phyloP scores from a whole-genome alignment of 495 filamentous ascomycete species.

The Sphaerosporella brunnea region DNA sequence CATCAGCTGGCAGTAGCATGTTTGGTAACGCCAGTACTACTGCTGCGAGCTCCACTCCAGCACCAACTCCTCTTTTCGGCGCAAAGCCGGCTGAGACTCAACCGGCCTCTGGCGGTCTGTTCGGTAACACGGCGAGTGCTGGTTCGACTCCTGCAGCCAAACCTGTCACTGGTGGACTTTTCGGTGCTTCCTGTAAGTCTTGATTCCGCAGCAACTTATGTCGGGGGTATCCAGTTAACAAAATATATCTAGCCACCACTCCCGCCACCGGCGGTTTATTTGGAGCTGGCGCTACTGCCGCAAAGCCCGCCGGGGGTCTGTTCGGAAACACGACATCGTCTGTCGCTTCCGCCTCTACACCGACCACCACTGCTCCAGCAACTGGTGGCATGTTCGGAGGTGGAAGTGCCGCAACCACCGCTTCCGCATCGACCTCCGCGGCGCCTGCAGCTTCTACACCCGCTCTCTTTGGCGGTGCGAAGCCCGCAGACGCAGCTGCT shows the following conservation, averaged over 20 bases:
- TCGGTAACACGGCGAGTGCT: slow-evolving; percentile 5
- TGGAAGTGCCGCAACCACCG: slow-evolving; percentile 2
- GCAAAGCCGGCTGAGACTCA: neutral
- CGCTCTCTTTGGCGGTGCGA: slow-evolving; percentile 1
- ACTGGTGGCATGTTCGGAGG: neutral
- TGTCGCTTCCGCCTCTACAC: slow-evolving; percentile 7
- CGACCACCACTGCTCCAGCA: neutral
- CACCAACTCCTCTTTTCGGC: neutral
- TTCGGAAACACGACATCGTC: neutral
- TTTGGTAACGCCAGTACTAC: slow-evolving; percentile 10
- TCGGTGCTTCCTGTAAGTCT: neutral
- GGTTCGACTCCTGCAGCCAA: slow-evolving; percentile 3
- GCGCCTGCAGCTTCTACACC: neutral
- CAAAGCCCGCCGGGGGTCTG: slow-evolving; percentile 2
- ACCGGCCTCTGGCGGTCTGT: neutral
- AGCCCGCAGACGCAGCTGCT: neutral
- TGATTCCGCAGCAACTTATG: neutral
- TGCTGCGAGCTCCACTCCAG: slow-evolving; percentile 11
- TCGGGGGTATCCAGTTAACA: neutral
- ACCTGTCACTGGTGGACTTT: neutral
- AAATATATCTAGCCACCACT: neutral
- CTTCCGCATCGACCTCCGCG: neutral
- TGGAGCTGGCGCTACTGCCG: slow-evolving; percentile 8
- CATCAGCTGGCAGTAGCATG: slow-evolving; percentile 6
- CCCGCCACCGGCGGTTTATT: neutral